Conservation (phyloP, 75 land plant genomes). For the Gnetum montanum region DNA sequence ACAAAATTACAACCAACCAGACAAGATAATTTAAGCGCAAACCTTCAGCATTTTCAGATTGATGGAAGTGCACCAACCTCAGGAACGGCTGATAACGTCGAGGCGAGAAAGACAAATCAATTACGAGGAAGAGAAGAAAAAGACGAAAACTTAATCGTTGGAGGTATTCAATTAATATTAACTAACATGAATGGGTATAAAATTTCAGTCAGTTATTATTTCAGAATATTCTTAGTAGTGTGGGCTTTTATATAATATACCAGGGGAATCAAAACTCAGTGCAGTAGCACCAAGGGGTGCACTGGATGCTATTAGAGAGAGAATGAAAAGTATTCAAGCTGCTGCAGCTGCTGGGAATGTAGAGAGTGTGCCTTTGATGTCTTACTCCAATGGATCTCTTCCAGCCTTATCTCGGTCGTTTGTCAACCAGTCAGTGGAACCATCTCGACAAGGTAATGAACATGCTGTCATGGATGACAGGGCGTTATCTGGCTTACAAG, state of each 20-base stretch:
- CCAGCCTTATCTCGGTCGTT: conserved; percentile 9
- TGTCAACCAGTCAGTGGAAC: conserved; percentile 4
- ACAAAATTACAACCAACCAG: conserved; percentile 40
- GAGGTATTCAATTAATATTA: too few relatives aligned
- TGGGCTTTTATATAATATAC: too few relatives aligned
- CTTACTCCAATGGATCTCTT: conserved; percentile 37
- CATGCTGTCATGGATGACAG: conserved; percentile 75
- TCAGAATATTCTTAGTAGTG: too few relatives aligned
- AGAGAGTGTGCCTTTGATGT: conserved; percentile 24
- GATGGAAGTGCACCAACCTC: conserved; percentile 10
- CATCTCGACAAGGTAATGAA: conserved; percentile 8
- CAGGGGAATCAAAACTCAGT: not conserved
- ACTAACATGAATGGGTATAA: too few relatives aligned
- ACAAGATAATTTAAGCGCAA: conserved; percentile 17
- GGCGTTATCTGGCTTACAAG: conserved; percentile 93
- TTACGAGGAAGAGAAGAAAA: conserved; percentile 14
- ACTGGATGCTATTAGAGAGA: conserved; percentile 87
- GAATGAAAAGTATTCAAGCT: conserved; percentile 94
- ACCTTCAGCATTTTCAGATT: conserved; percentile 23
- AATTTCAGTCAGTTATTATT: too few relatives aligned
- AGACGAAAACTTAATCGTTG: conserved; percentile 15
- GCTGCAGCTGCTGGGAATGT: conserved; percentile 49
- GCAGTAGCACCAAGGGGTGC: conserved; percentile 55
- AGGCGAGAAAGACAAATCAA: conserved; percentile 7
- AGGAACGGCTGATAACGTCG: conserved; percentile 19